Conservation (phyloP, 768 basidiomycete species). For the Gautieria morchelliformis region DNA sequence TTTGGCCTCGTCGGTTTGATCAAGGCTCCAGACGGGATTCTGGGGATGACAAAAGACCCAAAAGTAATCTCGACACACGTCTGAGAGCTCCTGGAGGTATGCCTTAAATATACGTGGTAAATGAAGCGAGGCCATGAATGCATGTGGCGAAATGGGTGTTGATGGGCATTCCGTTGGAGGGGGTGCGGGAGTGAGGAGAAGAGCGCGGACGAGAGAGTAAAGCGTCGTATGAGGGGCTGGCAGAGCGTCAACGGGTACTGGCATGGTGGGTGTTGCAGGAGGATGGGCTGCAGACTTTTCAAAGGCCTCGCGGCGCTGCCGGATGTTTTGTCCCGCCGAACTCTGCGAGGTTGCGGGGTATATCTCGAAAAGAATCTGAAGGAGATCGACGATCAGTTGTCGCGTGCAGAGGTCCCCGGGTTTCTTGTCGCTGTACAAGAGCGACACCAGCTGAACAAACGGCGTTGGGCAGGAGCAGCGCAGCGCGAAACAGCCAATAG, state of each 20-base stretch:
- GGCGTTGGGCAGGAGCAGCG: constrained; percentile 85
- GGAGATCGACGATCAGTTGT: constrained; percentile 82
- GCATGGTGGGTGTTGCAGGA: constrained; percentile 21
- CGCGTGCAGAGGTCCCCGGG: constrained; percentile 89
- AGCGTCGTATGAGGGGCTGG: constrained; percentile 65
- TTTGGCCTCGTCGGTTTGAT: constrained; percentile 71
- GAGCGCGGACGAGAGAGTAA: constrained; percentile 63
- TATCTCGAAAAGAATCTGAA: constrained; percentile 81
- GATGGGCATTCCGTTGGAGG: constrained; percentile 54
- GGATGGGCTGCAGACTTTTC: background rate
- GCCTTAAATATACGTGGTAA: constrained; percentile 67
- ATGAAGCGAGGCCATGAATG: constrained; percentile 69
- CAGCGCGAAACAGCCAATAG: constrained; percentile 82
- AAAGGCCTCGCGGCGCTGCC: constrained; percentile 1
- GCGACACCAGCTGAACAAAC: constrained; percentile 69
- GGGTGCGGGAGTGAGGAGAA: constrained; percentile 67
- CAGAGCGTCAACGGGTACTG: constrained; percentile 58
- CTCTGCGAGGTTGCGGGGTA: constrained; percentile 69
- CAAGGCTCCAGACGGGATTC: constrained; percentile 83
- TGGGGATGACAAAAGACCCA: constrained; percentile 97
- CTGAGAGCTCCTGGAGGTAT: constrained; percentile 76
- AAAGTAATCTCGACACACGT: constrained; percentile 88
- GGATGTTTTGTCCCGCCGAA: constrained; percentile 26
- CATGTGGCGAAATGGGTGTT: constrained; percentile 59
- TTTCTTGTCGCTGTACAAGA: constrained; percentile 96